Evolutionary conservation across 768 basidiomycete species (phyloP).

Genomic region (Pleurotus djamor): DNA sequence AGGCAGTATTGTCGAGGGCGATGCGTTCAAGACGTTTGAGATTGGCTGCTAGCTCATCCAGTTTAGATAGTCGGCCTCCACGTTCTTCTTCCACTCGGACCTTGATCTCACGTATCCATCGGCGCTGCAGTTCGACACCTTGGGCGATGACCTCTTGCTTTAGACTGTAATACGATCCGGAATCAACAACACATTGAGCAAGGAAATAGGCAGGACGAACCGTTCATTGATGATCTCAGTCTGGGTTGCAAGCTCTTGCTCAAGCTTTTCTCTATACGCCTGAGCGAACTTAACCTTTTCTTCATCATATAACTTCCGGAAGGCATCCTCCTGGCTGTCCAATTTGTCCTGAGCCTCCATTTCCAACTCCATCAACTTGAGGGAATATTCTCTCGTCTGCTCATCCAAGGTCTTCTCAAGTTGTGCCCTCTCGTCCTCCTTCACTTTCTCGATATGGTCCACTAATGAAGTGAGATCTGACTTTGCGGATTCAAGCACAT

Average conservation of each 20-base stretch:
- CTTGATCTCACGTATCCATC: conserved; percentile 97
- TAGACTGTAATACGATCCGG: conserved; percentile 52
- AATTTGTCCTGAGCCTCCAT: conserved; percentile 86
- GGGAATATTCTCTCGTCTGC: conserved; percentile 80
- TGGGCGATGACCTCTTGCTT: conserved; percentile 95
- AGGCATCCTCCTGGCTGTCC: conserved; percentile 82
- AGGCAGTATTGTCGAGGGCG: conserved; percentile 85
- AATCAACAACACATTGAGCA: background rate
- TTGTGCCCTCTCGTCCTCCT: conserved; percentile 71
- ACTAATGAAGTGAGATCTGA: conserved; percentile 77
- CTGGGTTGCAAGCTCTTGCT: conserved; percentile 82
- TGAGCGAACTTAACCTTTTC: conserved; percentile 73
- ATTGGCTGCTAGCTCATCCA: conserved; percentile 88
- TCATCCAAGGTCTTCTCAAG: conserved; percentile 71
- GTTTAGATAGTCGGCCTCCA: conserved; percentile 90
- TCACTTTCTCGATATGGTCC: conserved; percentile 72
- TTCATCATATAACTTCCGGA: conserved; percentile 76
- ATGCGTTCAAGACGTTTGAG: conserved; percentile 90
- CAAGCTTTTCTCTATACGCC: conserved; percentile 83
- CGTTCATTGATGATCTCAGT: conserved; percentile 94
- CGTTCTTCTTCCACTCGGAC: conserved; percentile 95
- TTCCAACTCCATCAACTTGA: conserved; percentile 78
- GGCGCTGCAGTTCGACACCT: conserved; percentile 94
- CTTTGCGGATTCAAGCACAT: conserved; percentile 80
- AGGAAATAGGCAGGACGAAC: conserved; percentile 37